Conservation (phyloP, 768 basidiomycete genomes). For the Auricularia sp. region DNA sequence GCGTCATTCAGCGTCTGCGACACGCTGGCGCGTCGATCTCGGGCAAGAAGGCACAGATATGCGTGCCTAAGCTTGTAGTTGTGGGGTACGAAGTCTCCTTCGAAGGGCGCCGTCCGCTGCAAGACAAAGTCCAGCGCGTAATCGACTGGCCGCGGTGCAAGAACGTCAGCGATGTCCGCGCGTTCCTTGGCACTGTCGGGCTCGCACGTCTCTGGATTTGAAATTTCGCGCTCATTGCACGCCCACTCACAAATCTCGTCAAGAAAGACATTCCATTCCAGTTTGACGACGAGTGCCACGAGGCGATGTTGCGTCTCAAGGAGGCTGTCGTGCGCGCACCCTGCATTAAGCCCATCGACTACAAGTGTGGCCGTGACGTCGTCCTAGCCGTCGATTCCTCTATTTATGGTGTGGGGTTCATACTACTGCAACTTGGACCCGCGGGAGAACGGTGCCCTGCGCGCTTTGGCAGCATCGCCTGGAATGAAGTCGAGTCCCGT, state of each 20-base stretch:
- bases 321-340: conserved; percentile 15
- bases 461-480: conserved; percentile 29
- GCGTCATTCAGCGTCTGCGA: conserved; percentile 28
- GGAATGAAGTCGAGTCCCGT: conserved; percentile 19
- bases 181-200: conserved; percentile 18
- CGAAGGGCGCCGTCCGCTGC: conserved; percentile 23
- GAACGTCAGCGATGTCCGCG: conserved; percentile 16
- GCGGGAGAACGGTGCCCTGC: conserved; percentile 6
- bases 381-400: conserved; percentile 20
- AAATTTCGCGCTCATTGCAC: conserved; percentile 14
- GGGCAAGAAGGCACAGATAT: conserved; percentile 25
- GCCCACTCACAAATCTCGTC: conserved; percentile 13
- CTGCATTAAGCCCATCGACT: conserved; percentile 25
- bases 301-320: conserved; percentile 23
- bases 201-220: conserved; percentile 16
- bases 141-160: conserved; percentile 15
- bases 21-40: conserved; percentile 30
- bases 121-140: conserved; percentile 17
- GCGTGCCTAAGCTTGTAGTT: conserved; percentile 18
- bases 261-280: conserved; percentile 20
- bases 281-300: conserved; percentile 22
- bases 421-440: conserved; percentile 18
- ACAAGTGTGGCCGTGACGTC: conserved; percentile 14
- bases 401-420: conserved; percentile 15
- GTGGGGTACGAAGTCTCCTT: conserved; percentile 31